Conservation (phyloP, 805 yeast genomes). For the Saturnispora besseyi region DNA sequence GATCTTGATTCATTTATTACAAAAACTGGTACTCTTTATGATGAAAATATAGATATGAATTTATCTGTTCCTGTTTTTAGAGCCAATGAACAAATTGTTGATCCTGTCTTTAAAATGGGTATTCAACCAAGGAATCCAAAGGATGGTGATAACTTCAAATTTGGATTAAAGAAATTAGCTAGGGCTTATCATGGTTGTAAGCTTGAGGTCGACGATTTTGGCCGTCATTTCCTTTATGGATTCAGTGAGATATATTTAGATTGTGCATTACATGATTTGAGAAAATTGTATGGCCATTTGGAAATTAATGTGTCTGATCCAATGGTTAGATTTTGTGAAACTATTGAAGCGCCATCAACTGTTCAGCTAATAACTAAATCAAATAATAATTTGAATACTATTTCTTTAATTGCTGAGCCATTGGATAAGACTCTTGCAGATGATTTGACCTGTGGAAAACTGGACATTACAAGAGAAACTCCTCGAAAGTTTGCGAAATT, state of each 20-base stretch:
- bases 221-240: conserved; percentile 73
- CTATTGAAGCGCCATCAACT: conserved; percentile 55
- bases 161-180: conserved; percentile 56
- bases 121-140: conserved; percentile 75
- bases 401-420: conserved; percentile 75
- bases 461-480: conserved; percentile 19
- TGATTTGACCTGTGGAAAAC: conserved; percentile 46
- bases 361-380: conserved; percentile 59
- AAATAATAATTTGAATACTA: conserved; percentile 41
- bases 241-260: conserved; percentile 87
- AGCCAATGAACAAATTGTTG: conserved; percentile 36
- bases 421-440: conserved; percentile 42
- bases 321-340: conserved; percentile 68
- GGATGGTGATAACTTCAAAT: conserved; percentile 63
- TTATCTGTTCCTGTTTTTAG: conserved; percentile 26
- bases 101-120: conserved; percentile 70
- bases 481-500: conserved; percentile 43
- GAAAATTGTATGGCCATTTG: conserved; percentile 52
- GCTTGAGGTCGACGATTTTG: conserved; percentile 77
- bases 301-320: conserved; percentile 83
- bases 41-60: conserved; percentile 13
- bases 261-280: conserved; percentile 67
- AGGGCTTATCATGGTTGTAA: conserved; percentile 57
- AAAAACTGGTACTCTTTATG: conserved; percentile 53
- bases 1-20: conserved; percentile 42